Conservation (phyloP, 139 green algal species). For the Microglena sp. region DNA sequence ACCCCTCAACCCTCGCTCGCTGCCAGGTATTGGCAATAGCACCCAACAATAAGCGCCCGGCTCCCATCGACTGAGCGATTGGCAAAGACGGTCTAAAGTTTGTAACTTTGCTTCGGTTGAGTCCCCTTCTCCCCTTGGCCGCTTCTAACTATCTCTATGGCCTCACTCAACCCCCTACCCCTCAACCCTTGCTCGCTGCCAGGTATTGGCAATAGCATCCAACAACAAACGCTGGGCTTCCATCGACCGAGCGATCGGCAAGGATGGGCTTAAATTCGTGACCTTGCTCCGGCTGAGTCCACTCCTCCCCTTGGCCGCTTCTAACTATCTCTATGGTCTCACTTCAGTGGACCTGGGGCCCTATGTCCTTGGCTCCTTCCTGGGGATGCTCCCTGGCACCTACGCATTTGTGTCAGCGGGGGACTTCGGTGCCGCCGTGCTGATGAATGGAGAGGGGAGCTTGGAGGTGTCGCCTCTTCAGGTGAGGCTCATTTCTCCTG, state of each 20-base stretch:
- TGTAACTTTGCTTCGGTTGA: conserved; percentile 80
- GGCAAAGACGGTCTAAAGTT: conserved; percentile 83
- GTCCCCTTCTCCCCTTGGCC: conserved; percentile 82
- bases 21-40: no score
- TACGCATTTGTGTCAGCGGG: conserved; percentile 73
- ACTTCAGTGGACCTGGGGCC: conserved; percentile 68
- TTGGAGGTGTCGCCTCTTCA: conserved; percentile 29
- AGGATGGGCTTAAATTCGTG: conserved; percentile 89
- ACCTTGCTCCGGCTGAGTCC: conserved; percentile 82
- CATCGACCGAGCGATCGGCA: conserved; percentile 83
- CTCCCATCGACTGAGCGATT: conserved; percentile 83
- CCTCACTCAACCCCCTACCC: no score
- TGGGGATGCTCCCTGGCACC: conserved; percentile 93
- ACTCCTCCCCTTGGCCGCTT: conserved; percentile 80
- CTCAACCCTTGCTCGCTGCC: no score
- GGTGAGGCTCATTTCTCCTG: conserved; percentile 8
- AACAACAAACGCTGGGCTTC: conserved; percentile 62
- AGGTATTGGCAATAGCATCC: neutral
- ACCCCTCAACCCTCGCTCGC: no score
- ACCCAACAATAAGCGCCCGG: no score
- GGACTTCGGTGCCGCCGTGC: conserved; percentile 42
- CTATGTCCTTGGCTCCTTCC: conserved; percentile 73
- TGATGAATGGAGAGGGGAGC: conserved; percentile 35
- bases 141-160: conserved; percentile 84
- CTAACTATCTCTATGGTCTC: conserved; percentile 85